Evolutionary conservation across 2,329 filamentous ascomycete species (phyloP).

Genomic region (Neofusicoccum sp.): DNA sequence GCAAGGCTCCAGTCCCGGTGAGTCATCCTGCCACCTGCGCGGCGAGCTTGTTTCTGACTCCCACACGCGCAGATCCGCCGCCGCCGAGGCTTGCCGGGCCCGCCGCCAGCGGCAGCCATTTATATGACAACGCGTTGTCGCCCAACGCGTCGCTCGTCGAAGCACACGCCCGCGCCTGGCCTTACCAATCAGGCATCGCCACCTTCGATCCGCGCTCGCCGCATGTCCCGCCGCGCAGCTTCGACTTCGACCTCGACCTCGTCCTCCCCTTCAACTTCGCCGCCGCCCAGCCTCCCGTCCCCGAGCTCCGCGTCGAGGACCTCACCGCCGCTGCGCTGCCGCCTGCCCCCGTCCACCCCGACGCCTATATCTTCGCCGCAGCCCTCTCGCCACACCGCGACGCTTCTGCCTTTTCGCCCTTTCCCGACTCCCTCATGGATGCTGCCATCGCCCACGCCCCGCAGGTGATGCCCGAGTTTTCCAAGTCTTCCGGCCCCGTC

Average conservation of each 20-base stretch:
- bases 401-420: not conserved
- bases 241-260: not conserved
- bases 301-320: constrained; percentile 7
- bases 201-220: not conserved
- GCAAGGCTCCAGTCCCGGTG: constrained; percentile 2
- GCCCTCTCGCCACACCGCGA: not conserved
- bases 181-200: constrained; percentile 15
- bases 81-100: not conserved
- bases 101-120: not conserved
- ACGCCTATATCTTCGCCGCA: constrained; percentile 3
- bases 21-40: constrained; percentile 3
- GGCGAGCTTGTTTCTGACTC: constrained; percentile 15
- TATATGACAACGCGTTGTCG: constrained; percentile 17
- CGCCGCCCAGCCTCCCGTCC: not conserved
- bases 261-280: not conserved
- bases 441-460: not conserved
- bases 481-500: constrained; percentile 5
- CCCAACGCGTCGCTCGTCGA: constrained; percentile 10
- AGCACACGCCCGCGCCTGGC: constrained; percentile 7
- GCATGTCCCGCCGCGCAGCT: not conserved
- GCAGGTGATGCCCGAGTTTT: constrained; percentile 13
- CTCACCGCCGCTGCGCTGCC: not conserved
- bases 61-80: constrained; percentile 5
- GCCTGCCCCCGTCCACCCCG: constrained; percentile 1
- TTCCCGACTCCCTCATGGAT: constrained; percentile 1